Percentiles rank a stretch among this genome's conserved stretches.
Evolutionary conservation across 805 yeast genomes (phyloP).

Genomic region (Spathaspora passalidarum): DNA sequence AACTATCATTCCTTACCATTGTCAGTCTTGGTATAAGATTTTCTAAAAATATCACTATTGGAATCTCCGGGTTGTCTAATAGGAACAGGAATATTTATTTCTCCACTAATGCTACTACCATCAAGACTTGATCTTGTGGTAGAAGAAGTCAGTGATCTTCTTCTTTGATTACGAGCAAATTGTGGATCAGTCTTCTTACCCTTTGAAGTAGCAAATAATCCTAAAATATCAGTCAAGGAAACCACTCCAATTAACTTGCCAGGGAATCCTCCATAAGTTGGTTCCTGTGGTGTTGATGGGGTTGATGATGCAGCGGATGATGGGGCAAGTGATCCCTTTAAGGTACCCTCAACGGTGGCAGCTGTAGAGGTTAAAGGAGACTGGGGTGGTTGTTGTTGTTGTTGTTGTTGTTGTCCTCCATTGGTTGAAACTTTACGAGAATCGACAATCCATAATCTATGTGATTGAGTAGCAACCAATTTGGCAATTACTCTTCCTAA

Average conservation of each 20-base stretch:
- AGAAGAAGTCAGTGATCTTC: conserved; percentile 50
- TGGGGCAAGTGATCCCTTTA: conserved; percentile 5
- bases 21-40: conserved; percentile 9
- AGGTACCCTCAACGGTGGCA: conserved; percentile 15
- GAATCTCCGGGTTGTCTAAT: conserved; percentile 1
- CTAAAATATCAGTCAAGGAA: conserved; percentile 85
- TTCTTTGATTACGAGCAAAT: conserved; percentile 83
- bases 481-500: conserved; percentile 90
- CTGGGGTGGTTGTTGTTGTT: neutral
- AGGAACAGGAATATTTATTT: neutral
- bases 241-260: conserved; percentile 90
- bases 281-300: conserved; percentile 11
- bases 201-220: conserved; percentile 62
- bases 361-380: no score
- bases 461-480: conserved; percentile 91
- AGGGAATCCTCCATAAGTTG: conserved; percentile 43
- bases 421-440: conserved; percentile 9
- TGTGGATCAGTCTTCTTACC: conserved; percentile 82
- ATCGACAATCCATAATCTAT: conserved; percentile 82
- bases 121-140: conserved; percentile 16
- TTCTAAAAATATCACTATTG: conserved; percentile 6
- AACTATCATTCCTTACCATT: conserved; percentile 10
- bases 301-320: conserved; percentile 9
- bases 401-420: neutral
- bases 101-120: neutral